Evolutionary conservation across 176 grass and related monocot species (phyloP), one percentile per base, ranked within the genome.

Genomic region (Oryza officinalis): DNA sequence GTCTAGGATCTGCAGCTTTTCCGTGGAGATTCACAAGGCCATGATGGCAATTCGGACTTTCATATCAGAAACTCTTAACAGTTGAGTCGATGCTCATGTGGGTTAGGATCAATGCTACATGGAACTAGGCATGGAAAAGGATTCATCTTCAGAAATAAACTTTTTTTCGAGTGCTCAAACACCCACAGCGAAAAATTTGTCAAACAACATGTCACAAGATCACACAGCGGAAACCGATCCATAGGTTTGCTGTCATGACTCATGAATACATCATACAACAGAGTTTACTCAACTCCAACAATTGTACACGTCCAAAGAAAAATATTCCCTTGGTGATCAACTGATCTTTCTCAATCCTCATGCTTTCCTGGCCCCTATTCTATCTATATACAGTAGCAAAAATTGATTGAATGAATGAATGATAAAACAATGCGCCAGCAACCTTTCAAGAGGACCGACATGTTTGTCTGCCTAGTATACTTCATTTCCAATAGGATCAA

Each of bases 401-500:
- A 61, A 22, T 47, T 45, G 57, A 78, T 83, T 46, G 35, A 60
- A 72, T 83, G 18, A 66, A 74, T 80, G 73, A 84, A 70, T 81
- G 37, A 63, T n/a, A 32, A 63, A 74, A 6, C 50, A 63, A 61
- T 68, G 76, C 9, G 4, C 77, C 63, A 63, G 47, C 14, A 74
- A 54, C 26, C 26, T 38, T 66, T 47, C 37, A 30, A 9, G 26
- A 69, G 50, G 70, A 69, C 68, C 28, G 69, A 27, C 50, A 75
- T 80, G 65, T 69, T 80, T 37, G 61, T 81, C 82, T 83, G 72
- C 38, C 80, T 81, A 76, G 49, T 54, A 18, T 57, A 57, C 18
- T 4, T 43, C 20, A 61, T 25, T n/a, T 61, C 23, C n/a, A 61
- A 23, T 60, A 61, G 6, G 57, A 61, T 4, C 22, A 61, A 61